These are phyloP conservation scores for Puccinia hordei DNA, from an alignment of 1,284 basidiomycete genomes.

Conservation along the genomic window DNA sequence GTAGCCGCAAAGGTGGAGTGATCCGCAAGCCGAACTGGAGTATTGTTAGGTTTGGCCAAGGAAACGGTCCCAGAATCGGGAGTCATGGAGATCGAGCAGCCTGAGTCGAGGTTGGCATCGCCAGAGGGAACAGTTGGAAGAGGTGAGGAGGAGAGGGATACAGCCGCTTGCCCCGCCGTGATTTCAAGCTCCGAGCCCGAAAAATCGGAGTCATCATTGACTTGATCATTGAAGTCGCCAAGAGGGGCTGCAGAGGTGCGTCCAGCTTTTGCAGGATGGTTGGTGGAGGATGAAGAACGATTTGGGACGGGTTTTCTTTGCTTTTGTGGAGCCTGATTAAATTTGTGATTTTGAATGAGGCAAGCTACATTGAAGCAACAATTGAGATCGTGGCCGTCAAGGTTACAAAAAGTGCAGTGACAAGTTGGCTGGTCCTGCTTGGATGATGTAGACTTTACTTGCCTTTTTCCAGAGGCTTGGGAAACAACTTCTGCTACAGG, in stretches of 20 bases:
- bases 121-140: no score
- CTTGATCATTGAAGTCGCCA: neutral
- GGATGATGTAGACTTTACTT: neutral
- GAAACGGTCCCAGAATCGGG: neutral
- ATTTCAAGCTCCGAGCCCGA: neutral
- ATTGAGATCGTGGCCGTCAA: no score
- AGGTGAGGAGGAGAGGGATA: neutral
- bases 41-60: neutral
- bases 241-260: neutral
- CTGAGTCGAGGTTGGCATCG: neutral
- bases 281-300: no score
- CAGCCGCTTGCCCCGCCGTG: neutral
- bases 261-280: neutral
- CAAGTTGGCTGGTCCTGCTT: no score
- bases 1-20: neutral
- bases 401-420: no score
- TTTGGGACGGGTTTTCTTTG: no score
- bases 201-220: no score
- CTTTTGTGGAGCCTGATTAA: neutral
- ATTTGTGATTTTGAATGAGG: neutral
- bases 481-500: neutral
- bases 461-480: no score
- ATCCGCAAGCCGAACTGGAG: neutral
- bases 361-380: no score
- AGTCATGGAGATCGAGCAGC: conserved; percentile 5